Base-by-base conservation (phyloP, 2,329 filamentous ascomycete genomes). In the Piedraia hortae region DNA sequence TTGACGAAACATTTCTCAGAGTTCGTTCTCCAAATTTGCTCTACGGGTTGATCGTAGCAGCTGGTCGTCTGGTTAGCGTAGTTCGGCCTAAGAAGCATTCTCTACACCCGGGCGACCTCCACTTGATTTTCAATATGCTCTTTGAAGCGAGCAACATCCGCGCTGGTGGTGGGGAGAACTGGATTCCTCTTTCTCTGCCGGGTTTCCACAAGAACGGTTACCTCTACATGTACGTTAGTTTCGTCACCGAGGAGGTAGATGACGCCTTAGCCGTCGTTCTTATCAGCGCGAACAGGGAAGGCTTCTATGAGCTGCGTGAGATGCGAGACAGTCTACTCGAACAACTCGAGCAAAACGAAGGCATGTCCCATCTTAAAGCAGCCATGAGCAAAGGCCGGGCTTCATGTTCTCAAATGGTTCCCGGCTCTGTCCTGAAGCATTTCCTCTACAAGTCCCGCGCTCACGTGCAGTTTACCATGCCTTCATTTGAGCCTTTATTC, bases 151-250 rank as follows among this genome's bases (percentile, higher is more conserved):
- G 77, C 21, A 72, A 75, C 19, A 71, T 97, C 41, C 82, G 85
- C 41, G 71, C 77, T 10, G 80, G 74, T 4, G 78, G 63, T n/a
- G 85, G 82, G 14, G 85, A 97, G 45, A 91, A 82, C 36, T 97
- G 85, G 85, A 82, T 93, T 21, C 85, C 85, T 0, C 56, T 97
- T 4, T 97, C 85, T 37, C 58, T 97, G 3, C 88, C 85, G 1
- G 82, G 80, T 4, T 97, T 97, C 50, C 97, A 97, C 49, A 93
- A 77, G 43, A 73, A 68, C 22, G 88, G 85, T 12, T 97, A 89
- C 41, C 57, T 97, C 2, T 91, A 97, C 51, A 93, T 97, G 78
- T 97, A 93, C 39, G 85, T 97, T 41, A 90, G 75, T 51, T 97
- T 93, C 43, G 61, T 97, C 29, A 34, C 39, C 4, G 50, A 34